Percentiles rank a stretch among this genome's conserved stretches.
Conservation (phyloP, 139 green algal genomes). For the Diplosphaera chodatii region DNA sequence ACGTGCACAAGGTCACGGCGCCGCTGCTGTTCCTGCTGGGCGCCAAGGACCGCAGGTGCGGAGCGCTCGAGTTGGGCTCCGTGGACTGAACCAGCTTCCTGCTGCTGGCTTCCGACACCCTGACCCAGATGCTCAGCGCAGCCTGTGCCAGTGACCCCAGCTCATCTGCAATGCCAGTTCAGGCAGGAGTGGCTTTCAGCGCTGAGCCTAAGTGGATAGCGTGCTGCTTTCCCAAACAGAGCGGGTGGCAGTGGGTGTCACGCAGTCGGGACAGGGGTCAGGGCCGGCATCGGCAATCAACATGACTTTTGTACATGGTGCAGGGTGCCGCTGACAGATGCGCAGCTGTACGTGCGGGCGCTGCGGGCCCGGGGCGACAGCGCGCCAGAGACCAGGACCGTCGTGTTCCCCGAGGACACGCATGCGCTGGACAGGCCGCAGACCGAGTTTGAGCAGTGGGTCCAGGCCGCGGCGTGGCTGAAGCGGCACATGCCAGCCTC, state of each 20-base stretch:
- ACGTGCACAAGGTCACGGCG: slow-evolving; percentile 57
- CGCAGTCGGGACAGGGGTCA: too few species aligned
- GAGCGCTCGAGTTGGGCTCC: too few species aligned
- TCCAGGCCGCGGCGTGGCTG: slow-evolving; percentile 63
- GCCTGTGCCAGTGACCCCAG: too few species aligned
- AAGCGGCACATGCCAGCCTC: slow-evolving; percentile 19
- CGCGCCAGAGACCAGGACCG: slow-evolving; percentile 31
- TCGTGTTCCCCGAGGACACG: slow-evolving; percentile 82
- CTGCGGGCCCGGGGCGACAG: slow-evolving; percentile 30
- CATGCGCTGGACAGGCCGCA: slow-evolving; percentile 84
- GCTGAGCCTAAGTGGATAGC: too few species aligned
- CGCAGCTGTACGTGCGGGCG: slow-evolving; percentile 60
- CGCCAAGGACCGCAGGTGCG: slow-evolving; percentile 51
- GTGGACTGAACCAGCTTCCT: too few species aligned
- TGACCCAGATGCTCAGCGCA: too few species aligned
- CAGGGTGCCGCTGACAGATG: slow-evolving; percentile 47
- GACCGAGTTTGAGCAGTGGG: slow-evolving; percentile 82
- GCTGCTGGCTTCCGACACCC: too few species aligned
- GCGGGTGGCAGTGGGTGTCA: too few species aligned
- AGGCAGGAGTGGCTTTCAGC: too few species aligned
- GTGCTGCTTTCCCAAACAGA: too few species aligned
- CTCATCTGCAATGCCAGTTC: too few species aligned
- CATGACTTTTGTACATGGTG: background rate
- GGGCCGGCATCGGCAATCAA: background rate
- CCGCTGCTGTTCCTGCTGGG: slow-evolving; percentile 87